These are phyloP conservation scores for Agrocybe pediades DNA, from an alignment of 768 basidiomycete species.

Conservation along the genomic window DNA sequence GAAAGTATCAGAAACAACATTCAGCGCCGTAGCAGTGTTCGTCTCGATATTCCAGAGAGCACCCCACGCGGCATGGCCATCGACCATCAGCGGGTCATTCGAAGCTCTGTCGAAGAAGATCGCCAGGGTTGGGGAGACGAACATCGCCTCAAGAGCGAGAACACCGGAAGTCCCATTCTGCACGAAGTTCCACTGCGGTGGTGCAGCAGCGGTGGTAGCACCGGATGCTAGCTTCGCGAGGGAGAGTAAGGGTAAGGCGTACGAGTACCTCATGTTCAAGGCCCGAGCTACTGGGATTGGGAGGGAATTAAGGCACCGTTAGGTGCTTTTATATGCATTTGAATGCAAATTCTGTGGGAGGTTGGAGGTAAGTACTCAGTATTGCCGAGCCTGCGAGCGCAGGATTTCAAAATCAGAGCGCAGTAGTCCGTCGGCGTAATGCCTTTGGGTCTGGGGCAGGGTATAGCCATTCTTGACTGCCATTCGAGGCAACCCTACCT, in stretches of 20 bases:
- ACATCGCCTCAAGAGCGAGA: constrained; percentile 28
- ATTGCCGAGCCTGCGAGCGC: too few species aligned
- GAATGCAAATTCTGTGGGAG: too few species aligned
- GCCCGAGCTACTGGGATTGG: too few species aligned
- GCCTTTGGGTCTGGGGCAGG: too few species aligned
- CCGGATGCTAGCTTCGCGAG: constrained; percentile 2
- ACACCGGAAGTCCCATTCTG: constrained; percentile 30
- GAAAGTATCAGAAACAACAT: constrained; percentile 40
- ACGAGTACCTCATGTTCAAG: neutral
- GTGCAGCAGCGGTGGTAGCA: constrained; percentile 7
- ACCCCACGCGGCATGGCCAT: constrained; percentile 47
- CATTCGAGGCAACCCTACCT: too few species aligned
- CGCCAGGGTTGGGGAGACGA: constrained; percentile 29
- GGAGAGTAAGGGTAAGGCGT: neutral
- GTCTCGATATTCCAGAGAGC: constrained; percentile 44
- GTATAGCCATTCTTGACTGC: too few species aligned
- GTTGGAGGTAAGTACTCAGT: too few species aligned
- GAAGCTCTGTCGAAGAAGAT: constrained; percentile 30
- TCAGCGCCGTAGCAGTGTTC: constrained; percentile 33
- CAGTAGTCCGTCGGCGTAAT: too few species aligned
- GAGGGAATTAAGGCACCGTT: too few species aligned
- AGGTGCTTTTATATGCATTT: too few species aligned
- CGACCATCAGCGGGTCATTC: constrained; percentile 42
- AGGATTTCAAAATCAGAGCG: too few species aligned
- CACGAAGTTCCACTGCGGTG: constrained; percentile 24